These are phyloP conservation scores for Corynespora cassiicola DNA, from an alignment of 2,329 filamentous ascomycete species.

Conservation along the genomic window DNA sequence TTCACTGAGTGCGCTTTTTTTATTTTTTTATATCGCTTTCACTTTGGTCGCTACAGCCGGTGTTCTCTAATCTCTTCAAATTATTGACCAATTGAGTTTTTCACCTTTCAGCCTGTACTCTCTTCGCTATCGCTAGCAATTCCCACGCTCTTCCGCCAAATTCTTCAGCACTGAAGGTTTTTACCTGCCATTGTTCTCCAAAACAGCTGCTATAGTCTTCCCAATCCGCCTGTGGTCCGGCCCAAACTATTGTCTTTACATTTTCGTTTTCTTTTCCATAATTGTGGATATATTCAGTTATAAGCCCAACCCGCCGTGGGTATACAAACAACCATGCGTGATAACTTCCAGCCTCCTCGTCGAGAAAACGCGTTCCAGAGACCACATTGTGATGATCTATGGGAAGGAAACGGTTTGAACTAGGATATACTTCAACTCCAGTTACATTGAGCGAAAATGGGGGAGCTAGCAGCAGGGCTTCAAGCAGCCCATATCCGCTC, in stretches of 20 bases:
- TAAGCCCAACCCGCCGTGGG: slow-evolving; percentile 55
- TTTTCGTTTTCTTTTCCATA: slow-evolving; percentile 27
- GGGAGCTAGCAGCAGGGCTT: slow-evolving; percentile 46
- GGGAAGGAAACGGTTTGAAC: slow-evolving; percentile 54
- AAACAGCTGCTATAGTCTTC: slow-evolving; percentile 39
- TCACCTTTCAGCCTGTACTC: too few relatives aligned
- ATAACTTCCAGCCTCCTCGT: slow-evolving; percentile 46
- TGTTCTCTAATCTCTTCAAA: too few relatives aligned
- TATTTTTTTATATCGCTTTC: too few relatives aligned
- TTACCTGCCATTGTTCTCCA: slow-evolving; percentile 19
- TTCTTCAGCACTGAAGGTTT: slow-evolving; percentile 26
- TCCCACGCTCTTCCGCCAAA: slow-evolving; percentile 43
- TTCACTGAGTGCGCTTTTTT: too few relatives aligned
- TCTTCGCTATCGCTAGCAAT: slow-evolving; percentile 36
- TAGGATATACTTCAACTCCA: slow-evolving; percentile 57
- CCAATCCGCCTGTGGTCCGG: slow-evolving; percentile 53
- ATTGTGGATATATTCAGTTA: slow-evolving; percentile 53
- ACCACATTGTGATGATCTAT: slow-evolving; percentile 51
- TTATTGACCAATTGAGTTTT: too few relatives aligned
- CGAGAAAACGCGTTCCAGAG: slow-evolving; percentile 52
- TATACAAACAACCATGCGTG: slow-evolving; percentile 64
- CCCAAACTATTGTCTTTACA: slow-evolving; percentile 49
- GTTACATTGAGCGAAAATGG: slow-evolving; percentile 39
- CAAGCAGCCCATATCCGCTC: slow-evolving; percentile 59
- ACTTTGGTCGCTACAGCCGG: too few relatives aligned